Percentiles rank a stretch among this genome's conserved stretches.
Evolutionary conservation across 805 yeast genomes (phyloP).

Genomic region (Lachancea meyersii): DNA sequence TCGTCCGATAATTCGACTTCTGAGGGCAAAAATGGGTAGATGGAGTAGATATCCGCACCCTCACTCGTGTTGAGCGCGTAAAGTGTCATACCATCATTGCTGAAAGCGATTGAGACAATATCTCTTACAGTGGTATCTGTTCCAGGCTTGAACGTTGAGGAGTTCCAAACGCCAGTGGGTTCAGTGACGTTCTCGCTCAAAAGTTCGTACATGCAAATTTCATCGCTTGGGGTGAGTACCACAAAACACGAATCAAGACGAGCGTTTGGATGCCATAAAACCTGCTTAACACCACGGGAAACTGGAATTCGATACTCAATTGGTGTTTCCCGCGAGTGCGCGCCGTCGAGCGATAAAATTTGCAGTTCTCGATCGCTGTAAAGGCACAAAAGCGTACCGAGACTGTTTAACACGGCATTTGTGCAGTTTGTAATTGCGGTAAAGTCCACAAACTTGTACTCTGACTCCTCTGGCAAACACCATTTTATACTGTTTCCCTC

Average conservation of each 20-base stretch:
- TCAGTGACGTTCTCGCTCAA: conserved; percentile 5
- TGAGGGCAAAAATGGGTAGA: conserved; percentile 60
- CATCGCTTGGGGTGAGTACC: conserved; percentile 21
- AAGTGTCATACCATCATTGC: conserved; percentile 45
- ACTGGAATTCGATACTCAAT: conserved; percentile 1
- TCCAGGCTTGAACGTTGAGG: background rate
- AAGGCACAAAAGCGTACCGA: conserved; percentile 21
- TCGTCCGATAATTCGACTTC: conserved; percentile 27
- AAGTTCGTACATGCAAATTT: conserved; percentile 22
- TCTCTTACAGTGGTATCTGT: conserved; percentile 18
- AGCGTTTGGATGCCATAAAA: conserved; percentile 40
- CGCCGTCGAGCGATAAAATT: conserved; percentile 25
- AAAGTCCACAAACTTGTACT: conserved; percentile 15
- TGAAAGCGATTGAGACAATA: conserved; percentile 21
- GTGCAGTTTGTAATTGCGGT: conserved; percentile 9
- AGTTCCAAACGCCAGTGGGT: conserved; percentile 6
- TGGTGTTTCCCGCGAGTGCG: background rate
- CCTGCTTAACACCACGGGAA: conserved; percentile 33
- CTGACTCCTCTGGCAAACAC: conserved; percentile 11
- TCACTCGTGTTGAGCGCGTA: conserved; percentile 44
- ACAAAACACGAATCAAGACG: conserved; percentile 19
- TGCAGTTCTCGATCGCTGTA: conserved; percentile 15
- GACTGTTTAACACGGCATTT: conserved; percentile 13
- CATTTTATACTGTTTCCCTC: conserved; percentile 19
- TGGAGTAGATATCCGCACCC: conserved; percentile 49